These are phyloP conservation scores for Thalassiosira hispida DNA, from an alignment of 352 stramenopile genomes.

Conservation along the genomic window DNA sequence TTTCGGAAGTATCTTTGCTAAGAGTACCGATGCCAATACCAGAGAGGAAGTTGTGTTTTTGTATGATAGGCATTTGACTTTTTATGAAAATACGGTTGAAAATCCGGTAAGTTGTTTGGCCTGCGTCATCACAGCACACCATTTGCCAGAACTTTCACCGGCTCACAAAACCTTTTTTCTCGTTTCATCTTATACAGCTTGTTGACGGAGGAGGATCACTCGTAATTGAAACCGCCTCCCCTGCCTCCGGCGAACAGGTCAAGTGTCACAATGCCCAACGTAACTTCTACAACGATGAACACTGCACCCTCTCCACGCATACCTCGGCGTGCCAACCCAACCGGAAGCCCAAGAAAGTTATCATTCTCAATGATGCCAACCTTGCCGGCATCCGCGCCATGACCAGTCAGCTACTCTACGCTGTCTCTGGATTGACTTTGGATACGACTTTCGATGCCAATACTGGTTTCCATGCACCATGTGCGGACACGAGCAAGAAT, in stretches of 20 bases:
- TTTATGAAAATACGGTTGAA: conserved; percentile 58
- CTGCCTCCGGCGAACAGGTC: background rate
- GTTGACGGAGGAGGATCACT: conserved; percentile 45
- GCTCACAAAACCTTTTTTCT: background rate
- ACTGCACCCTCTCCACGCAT: conserved; percentile 36
- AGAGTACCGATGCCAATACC: conserved; percentile 6
- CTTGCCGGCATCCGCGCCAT: conserved; percentile 20
- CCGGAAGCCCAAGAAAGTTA: conserved; percentile 12
- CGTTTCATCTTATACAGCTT: background rate
- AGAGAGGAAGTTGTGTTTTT: conserved; percentile 20
- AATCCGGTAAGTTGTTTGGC: conserved; percentile 21
- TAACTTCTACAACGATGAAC: conserved; percentile 48
- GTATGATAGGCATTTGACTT: conserved; percentile 10
- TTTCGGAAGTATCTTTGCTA: conserved; percentile 34
- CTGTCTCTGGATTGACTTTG: conserved; percentile 24
- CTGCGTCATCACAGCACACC: too few relatives aligned
- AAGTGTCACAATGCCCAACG: conserved; percentile 6
- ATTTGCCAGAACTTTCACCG: too few relatives aligned
- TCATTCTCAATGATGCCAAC: conserved; percentile 34
- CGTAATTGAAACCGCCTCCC: conserved; percentile 15
- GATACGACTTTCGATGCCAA: background rate
- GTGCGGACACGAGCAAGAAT: background rate
- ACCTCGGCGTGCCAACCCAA: conserved; percentile 19
- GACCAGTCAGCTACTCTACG: conserved; percentile 26
- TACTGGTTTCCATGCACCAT: conserved; percentile 18